Evolutionary conservation across 371 early-diverging fungal genomes (phyloP).

Genomic region (Mortierella sp.): DNA sequence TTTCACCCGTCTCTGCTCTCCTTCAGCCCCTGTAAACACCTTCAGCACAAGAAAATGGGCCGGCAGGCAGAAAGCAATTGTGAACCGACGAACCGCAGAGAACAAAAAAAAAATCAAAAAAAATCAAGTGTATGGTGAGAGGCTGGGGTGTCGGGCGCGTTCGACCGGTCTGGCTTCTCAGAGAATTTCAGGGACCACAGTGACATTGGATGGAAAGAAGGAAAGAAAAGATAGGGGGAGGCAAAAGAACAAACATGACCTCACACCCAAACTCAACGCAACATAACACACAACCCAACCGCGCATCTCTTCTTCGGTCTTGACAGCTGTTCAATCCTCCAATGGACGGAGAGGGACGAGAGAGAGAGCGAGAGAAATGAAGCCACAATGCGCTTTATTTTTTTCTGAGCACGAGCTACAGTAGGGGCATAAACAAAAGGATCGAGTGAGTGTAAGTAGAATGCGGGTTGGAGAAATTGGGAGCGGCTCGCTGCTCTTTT

Average conservation of each 20-base stretch:
- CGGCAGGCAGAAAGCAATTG: not conserved
- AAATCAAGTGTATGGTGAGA: not conserved
- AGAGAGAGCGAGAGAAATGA: not conserved
- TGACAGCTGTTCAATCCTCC: not conserved
- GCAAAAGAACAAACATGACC: not conserved
- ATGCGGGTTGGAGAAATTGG: conserved; percentile 6
- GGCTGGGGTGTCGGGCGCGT: not conserved
- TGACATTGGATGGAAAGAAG: not conserved
- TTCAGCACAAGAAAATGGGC: not conserved
- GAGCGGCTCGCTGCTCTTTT: conserved; percentile 8
- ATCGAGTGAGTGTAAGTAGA: not conserved
- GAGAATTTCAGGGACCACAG: not conserved
- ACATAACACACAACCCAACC: not conserved
- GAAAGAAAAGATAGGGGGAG: not conserved
- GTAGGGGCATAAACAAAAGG: not conserved
- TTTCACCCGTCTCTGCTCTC: not conserved
- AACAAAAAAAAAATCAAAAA: not conserved
- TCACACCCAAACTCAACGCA: not conserved
- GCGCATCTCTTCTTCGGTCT: not conserved
- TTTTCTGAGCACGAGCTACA: conserved; percentile 4
- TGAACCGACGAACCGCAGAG: not conserved
- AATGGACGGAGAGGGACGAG: not conserved
- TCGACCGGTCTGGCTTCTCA: conserved; percentile 3
- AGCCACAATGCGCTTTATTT: not conserved
- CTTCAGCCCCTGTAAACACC: not conserved